Evolutionary conservation across 2,329 filamentous ascomycete species (phyloP).

Genomic region (Ceratocystis papillata): DNA sequence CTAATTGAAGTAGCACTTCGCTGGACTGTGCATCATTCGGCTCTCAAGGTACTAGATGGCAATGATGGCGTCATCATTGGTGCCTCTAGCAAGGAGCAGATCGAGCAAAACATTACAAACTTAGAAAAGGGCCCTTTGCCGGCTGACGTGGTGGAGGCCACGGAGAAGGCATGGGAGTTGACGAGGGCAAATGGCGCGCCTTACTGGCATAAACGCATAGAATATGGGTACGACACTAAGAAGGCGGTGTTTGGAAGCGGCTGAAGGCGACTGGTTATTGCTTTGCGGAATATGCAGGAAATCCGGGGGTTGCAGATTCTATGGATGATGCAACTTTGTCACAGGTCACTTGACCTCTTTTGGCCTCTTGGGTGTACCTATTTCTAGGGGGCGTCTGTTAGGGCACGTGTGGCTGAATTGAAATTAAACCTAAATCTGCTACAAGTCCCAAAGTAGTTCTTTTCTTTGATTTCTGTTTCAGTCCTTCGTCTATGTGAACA

Average conservation of each 20-base stretch:
- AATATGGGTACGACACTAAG: conserved; percentile 56
- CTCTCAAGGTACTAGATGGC: conserved; percentile 41
- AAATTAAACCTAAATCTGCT: conserved; percentile 1
- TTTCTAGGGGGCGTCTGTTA: neutral
- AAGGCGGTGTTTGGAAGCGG: conserved; percentile 46
- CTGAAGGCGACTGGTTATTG: neutral
- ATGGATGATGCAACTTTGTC: neutral
- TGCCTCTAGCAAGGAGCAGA: conserved; percentile 46
- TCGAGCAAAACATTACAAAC: conserved; percentile 46
- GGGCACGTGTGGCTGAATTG: conserved; percentile 1
- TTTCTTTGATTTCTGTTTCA: neutral
- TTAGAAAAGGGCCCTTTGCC: conserved; percentile 63
- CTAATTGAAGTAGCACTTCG: conserved; percentile 63
- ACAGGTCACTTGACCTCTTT: conserved; percentile 3
- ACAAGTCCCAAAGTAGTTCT: neutral
- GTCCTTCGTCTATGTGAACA: neutral
- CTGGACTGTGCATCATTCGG: conserved; percentile 63
- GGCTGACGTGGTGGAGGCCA: conserved; percentile 59
- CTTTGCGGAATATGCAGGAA: too few relatives aligned
- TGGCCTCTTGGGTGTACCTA: neutral
- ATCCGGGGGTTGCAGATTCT: neutral
- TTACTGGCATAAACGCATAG: conserved; percentile 51
- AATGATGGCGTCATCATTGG: conserved; percentile 53
- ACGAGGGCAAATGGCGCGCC: conserved; percentile 46
- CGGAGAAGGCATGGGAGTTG: conserved; percentile 70